These are phyloP conservation scores for Nephelium lappaceum DNA, from an alignment of 345 rosid genomes.

Conservation along the genomic window DNA sequence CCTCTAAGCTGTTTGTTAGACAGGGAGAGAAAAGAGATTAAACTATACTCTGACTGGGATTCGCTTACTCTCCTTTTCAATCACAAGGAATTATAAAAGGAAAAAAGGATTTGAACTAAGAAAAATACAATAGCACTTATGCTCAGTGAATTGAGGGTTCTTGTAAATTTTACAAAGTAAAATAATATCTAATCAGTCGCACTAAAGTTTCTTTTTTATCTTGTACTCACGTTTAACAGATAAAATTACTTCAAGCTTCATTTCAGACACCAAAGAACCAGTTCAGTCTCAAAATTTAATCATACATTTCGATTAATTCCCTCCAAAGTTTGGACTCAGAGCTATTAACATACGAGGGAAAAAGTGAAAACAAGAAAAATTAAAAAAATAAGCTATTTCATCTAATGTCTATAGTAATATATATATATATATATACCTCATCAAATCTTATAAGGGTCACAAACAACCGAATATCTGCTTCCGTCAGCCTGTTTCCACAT, in stretches of 20 bases:
- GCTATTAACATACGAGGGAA: not conserved
- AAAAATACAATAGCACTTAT: not conserved
- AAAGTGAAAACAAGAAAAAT: too few species aligned
- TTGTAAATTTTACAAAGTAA: not conserved
- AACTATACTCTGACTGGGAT: not conserved
- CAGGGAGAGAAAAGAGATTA: not conserved
- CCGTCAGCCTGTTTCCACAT: constrained; percentile 70
- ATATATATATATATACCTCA: constrained; percentile 51
- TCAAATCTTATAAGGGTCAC: constrained; percentile 93
- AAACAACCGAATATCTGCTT: constrained; percentile 76
- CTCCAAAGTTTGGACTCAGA: not conserved
- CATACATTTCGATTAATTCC: not conserved
- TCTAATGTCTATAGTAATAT: not conserved
- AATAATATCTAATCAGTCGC: not conserved
- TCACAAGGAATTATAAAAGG: not conserved
- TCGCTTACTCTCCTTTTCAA: not conserved
- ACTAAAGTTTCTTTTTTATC: not conserved
- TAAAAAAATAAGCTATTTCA: not conserved
- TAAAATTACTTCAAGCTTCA: not conserved
- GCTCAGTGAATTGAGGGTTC: not conserved
- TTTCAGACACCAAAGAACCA: not conserved
- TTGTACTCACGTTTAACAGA: not conserved
- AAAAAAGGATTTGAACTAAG: not conserved
- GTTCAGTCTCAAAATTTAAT: not conserved
- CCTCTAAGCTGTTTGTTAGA: not conserved